phyloP scores from a whole-genome alignment of 495 filamentous ascomycete genomes.

The Zalerion maritima region DNA sequence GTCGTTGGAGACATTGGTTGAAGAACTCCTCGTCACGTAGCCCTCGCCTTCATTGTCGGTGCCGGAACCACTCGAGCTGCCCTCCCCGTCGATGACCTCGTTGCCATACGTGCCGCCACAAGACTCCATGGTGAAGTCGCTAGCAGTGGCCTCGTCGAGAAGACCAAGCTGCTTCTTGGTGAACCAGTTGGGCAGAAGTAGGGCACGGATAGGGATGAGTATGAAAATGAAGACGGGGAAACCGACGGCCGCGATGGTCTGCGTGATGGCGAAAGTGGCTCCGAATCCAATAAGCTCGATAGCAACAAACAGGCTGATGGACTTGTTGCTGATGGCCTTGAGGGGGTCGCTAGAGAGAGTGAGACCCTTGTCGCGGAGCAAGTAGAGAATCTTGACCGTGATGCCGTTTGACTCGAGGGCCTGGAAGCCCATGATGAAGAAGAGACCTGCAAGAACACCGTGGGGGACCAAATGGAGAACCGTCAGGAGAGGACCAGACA shows the following conservation, averaged over 20 bases:
- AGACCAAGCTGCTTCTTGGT: slow-evolving; percentile 48
- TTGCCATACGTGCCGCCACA: slow-evolving; percentile 56
- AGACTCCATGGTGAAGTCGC: slow-evolving; percentile 74
- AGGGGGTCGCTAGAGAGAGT: slow-evolving; percentile 55
- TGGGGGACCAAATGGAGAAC: slow-evolving; percentile 80
- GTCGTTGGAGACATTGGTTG: no score
- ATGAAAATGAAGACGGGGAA: slow-evolving; percentile 79
- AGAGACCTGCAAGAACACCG: slow-evolving; percentile 74
- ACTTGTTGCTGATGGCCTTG: slow-evolving; percentile 41
- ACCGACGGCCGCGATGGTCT: slow-evolving; percentile 87
- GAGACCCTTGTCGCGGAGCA: slow-evolving; percentile 50
- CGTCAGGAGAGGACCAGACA: slow-evolving; percentile 70
- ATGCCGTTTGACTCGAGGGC: slow-evolving; percentile 74
- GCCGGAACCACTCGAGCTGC: slow-evolving; percentile 4
- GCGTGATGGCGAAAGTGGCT: slow-evolving; percentile 85
- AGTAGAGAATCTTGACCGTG: slow-evolving; percentile 64
- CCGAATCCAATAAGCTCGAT: slow-evolving; percentile 71
- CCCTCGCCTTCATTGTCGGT: no score
- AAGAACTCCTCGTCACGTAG: no score
- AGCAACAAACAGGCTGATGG: slow-evolving; percentile 62
- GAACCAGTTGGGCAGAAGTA: slow-evolving; percentile 60
- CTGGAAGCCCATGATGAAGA: slow-evolving; percentile 88
- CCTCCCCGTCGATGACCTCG: slow-evolving; percentile 10
- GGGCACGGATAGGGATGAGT: slow-evolving; percentile 62
- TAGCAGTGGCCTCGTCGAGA: slow-evolving; percentile 70